Conservation (phyloP, 2,329 filamentous ascomycete species). For the Pseudogymnoascus sp. region DNA sequence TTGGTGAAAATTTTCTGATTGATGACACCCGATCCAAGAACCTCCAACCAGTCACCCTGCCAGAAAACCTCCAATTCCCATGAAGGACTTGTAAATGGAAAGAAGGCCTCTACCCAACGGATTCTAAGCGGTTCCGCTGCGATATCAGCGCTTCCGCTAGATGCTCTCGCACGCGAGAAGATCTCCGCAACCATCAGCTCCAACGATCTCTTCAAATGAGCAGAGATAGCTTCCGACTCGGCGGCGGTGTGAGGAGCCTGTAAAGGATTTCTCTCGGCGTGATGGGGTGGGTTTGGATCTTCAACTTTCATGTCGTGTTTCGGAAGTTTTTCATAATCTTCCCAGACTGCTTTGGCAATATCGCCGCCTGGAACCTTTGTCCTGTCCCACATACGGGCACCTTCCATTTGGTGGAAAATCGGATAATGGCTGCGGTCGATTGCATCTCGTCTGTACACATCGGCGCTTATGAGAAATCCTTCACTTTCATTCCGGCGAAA, state of each 20-base stretch:
- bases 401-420: constrained; percentile 98
- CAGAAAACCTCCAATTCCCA: constrained; percentile 97
- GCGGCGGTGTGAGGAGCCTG: constrained; percentile 58
- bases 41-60: constrained; percentile 90
- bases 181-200: constrained; percentile 87
- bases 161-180: constrained; percentile 68
- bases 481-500: constrained; percentile 65
- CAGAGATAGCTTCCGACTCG: constrained; percentile 74
- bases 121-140: constrained; percentile 68
- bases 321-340: constrained; percentile 64
- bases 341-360: constrained; percentile 57
- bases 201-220: constrained; percentile 80
- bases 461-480: constrained; percentile 85
- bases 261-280: constrained; percentile 73
- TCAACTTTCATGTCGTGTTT: constrained; percentile 69
- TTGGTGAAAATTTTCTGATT: constrained; percentile 73
- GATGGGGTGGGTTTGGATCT: constrained; percentile 71
- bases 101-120: constrained; percentile 94
- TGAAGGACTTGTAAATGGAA: constrained; percentile 90
- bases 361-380: constrained; percentile 48
- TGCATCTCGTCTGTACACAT: constrained; percentile 92
- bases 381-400: constrained; percentile 81
- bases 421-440: constrained; percentile 94
- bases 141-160: constrained; percentile 45
- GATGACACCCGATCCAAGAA: constrained; percentile 86